Base-by-base conservation (phyloP, 1,139 yeast species). In the Suhomyces bolitotheri region DNA sequence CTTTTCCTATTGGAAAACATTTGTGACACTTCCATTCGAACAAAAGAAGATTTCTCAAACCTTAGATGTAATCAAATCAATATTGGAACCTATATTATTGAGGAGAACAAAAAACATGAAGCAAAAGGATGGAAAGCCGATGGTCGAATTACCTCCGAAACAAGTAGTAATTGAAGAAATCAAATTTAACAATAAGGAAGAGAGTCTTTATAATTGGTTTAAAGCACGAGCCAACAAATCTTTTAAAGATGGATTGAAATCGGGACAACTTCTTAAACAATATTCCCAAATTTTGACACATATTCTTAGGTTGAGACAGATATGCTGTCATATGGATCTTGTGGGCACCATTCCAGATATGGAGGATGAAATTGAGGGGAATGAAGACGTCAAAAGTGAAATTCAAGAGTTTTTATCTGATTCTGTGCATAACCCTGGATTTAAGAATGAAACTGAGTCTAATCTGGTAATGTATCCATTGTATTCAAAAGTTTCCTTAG, bases 31-130 rank as follows among this genome's bases (percentile, higher is more conserved):
- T 8, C 97, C 97, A 0, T 90, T 88, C 60, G 95, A 87, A 50
- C 72, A 73, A 25, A 79, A 77, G 40, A 81, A 82, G 48, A 74
- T 84, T 19, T 71, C 76, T 8, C 80, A 78, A 42, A 92, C 97
- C 0, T 69, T 90, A 49, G 86, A 82, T 50, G 85, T 89, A 2
- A 86, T 92, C 5, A 89, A 86, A 52, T 80, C 94, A 0, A 84
- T 92, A 23, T 63, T 90, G 45, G 92, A 86, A 43, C 97, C 97
- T 0, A 72, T 92, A 0, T 68, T 90, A 26, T 60, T 92, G 40
- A 73, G 98, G 49, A 71, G 98, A 51, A 90, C 97, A 0, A 92
- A 92, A 51, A 78, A 74, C 45, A 92, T 89, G 89, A 83, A 76
- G 49, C 87, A 75, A 45, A 66, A 62, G 5, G 74, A 86, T 51